Evolutionary conservation across 805 yeast genomes (phyloP), one percentile per base, ranked within the genome.

Genomic region (Naumovozyma castellii): DNA sequence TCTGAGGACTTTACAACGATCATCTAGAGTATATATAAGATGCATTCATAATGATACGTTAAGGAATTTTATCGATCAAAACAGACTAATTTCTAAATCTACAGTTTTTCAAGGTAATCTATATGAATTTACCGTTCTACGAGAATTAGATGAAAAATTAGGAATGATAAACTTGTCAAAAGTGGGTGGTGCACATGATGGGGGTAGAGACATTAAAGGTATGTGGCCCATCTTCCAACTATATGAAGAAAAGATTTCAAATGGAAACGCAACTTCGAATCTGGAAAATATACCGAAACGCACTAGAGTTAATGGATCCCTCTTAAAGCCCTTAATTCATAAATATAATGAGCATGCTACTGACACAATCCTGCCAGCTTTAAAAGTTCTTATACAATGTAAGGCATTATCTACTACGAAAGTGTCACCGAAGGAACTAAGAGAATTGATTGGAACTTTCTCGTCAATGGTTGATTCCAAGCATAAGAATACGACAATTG

Each of bases 141-240:
- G 61, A 37, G 64, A 61, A 34, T 40, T 61, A 17, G 34, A 42
- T 5, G 41, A 44, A 5, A 61, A 61, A 41, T 41, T 61, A 10
- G 37, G 46, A 10, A 45, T 59, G 53, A 39, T 39, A 15, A 35
- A 49, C 4, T 35, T 55, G 5, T 37, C 41, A 22, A 51, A 51
- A 30, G 46, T 56, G 2, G 65, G 66, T 9, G 65, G 64, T 10
- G 52, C 59, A 3, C 49, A 56, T 42, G 66, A 61, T 42, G 54
- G 49, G 6, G 66, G 66, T 3, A 51, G 60, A 4, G 66, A 61
- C 45, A 49, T 61, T 2, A 44, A 41, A 10, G 63, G 61, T 1
- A 39, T 38, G 18, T 58, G 62, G 62, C 44, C 50, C 3, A 15
- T 58, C 13, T 31, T 33, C 17, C 31, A 36, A 13, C 46, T 58